Base-by-base conservation (phyloP, 148 eudicot genomes). In the Persicaria maculosa region DNA sequence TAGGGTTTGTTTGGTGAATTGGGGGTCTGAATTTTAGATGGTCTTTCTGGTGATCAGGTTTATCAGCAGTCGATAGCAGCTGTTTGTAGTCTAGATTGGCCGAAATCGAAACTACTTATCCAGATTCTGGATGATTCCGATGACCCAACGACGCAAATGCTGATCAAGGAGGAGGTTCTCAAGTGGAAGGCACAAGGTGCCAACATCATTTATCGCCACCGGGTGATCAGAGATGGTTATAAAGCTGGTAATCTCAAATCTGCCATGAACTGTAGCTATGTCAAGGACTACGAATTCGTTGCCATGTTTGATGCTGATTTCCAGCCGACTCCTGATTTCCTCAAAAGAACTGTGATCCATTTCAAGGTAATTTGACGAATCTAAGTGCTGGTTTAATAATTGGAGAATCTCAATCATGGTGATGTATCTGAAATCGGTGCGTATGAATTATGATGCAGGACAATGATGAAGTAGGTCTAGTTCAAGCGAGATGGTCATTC, bases 181-280 rank as follows among this genome's bases (percentile, higher is more conserved):
- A 92, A 84, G 73, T 95, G 98, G 98, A 87, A 92, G 73, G 81
- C 81, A 11, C 84, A 88, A 22, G 98, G 90, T 81, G 97, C 92
- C 54, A 92, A 92, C 68, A 95, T 95, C 71, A 68, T 92, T 16
- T 95, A 95, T 74, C 77, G 97, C 17, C 98, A 95, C 47, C 80
- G 98, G 59, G 93, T 90, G 55, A 81, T 81, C 79, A 80, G 98
- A 77, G 87, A 95, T 3, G 98, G 98, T 7, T 95, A 95, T 57
- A 95, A 95, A 84, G 98, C 98, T 68, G 98, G 98, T 45, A 95
- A 95, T 83, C 92, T 95, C 25, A 95, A 95, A 81, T 95, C 98
- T 70, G 97, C 98, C 52, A 95, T 95, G 98, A 85, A 80, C 73
- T 92, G 98, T 74, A 85, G 88, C 79, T 95, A 92, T 79, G 98